Base-by-base conservation (phyloP, 768 basidiomycete genomes). In the Chlorophyllum brunneum region DNA sequence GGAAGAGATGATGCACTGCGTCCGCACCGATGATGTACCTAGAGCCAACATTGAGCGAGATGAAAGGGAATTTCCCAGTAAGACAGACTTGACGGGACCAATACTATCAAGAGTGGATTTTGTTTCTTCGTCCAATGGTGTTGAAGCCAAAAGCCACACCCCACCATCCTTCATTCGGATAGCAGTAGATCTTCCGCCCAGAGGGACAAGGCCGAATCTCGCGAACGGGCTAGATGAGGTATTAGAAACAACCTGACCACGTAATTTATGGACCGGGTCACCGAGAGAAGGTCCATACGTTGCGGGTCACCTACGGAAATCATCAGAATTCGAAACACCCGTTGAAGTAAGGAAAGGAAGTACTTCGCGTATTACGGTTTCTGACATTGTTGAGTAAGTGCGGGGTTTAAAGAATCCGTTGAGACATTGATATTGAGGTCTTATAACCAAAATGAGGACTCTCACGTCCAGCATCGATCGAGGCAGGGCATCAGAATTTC, bases 131-230 rank as follows among this genome's bases (percentile, higher is more conserved):
- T 80, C 78, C 48, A 90, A 69, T 0, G 88, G 86, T 6, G 86
- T 86, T 1, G 89, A 92, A 0, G 88, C 91, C n/a, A 92, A 71
- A 10, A 93, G 74, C 82, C 89, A 94, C 23, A 94, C 82, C 10
- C 79, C 83, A 31, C 85, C 83, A 44, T 78, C 76, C 33, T 68
- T 67, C 20, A 94, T 73, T 66, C 76, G 81, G 59, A 95, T 73
- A 0, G 91, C 93, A 0, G 92, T 95, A 5, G 89, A 85, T 39
- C 93, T 74, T 16, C 92, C 91, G 1, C 93, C 93, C 24, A 93
- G 70, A 3, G 90, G 88, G 13, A 91, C 59, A 23, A 90, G 6
- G 7, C 82, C 80, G 54, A 77, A 81, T 37, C 89, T 78, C 10
- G 78, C 62, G 61, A 90, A 91, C 1, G 86, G 85, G 39, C 86